Percentiles rank a stretch among this genome's conserved stretches.
Conservation (phyloP, 129 eudicot genomes). For the Deinandra increscens region DNA sequence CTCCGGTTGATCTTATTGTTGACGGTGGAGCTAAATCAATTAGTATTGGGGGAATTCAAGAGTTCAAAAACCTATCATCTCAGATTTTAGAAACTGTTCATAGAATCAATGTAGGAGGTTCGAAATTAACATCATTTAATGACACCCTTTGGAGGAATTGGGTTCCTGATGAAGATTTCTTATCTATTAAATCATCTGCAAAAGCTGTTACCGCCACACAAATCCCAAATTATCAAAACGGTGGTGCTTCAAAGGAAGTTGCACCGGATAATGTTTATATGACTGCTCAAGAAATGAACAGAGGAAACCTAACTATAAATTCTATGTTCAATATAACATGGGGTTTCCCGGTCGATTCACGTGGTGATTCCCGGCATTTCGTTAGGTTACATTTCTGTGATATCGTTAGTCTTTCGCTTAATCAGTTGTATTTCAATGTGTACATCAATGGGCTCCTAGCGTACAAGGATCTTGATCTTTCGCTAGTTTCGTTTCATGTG, state of each 20-base stretch:
- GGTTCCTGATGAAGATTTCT: slow-evolving; percentile 74
- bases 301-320: slow-evolving; percentile 38
- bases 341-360: slow-evolving; percentile 63
- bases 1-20: slow-evolving; percentile 58
- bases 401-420: slow-evolving; percentile 56
- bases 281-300: slow-evolving; percentile 86
- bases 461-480: slow-evolving; percentile 67
- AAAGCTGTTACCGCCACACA: slow-evolving; percentile 39
- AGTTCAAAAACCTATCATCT: slow-evolving; percentile 49
- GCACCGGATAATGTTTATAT: slow-evolving; percentile 85
- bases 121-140: slow-evolving; percentile 65
- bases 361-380: slow-evolving; percentile 36
- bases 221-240: slow-evolving; percentile 62
- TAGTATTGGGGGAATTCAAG: slow-evolving; percentile 44
- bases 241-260: slow-evolving; percentile 61
- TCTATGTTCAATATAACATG: slow-evolving; percentile 69
- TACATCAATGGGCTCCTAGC: slow-evolving; percentile 56
- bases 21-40: slow-evolving; percentile 49
- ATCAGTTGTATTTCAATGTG: slow-evolving; percentile 68
- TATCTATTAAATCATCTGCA: slow-evolving; percentile 63
- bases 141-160: slow-evolving; percentile 96
- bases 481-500: slow-evolving; percentile 47
- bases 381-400: slow-evolving; percentile 86
- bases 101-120: slow-evolving; percentile 91
- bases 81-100: slow-evolving; percentile 70